Evolutionary conservation across 148 eudicot genomes (phyloP), one percentile per base, ranked within the genome.

Genomic region (Dysphania ambrosioides): DNA sequence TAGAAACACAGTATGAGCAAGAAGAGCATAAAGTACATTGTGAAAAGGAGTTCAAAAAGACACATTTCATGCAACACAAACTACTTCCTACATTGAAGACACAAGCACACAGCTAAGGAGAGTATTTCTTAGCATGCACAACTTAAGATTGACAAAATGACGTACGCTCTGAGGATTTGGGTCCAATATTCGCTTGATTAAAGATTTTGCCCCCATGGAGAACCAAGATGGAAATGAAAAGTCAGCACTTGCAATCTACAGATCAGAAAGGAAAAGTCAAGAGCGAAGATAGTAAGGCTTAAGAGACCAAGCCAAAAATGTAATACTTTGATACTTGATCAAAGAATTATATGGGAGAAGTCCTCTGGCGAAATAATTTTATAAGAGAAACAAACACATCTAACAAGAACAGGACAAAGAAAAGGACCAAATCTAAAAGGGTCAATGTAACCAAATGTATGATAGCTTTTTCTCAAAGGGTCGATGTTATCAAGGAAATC

Each of bases 151-250:
- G 63, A n/a, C 51, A 67, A 3, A 60, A 63, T 56, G 59, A 81
- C 91, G 78, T 78, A 95, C 98, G 27, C 89, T 92, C 84, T 87
- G 86, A 82, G 98, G 93, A 80, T 90, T 92, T 53, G 98, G 97
- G 73, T 95, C 93, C 75, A 95, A 80, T 68, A 92, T 95, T 71
- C 82, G 87, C 59, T 89, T 85, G 77, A 95, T 92, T 77, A 95
- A 82, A 72, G 91, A 86, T 80, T 89, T 95, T 66, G 97, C 97
- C 59, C 92, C 97, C 35, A 85, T 81, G 18, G 98, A 89, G 85
- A 95, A 95, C 97, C 93, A 95, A 27, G 96, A 85, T 31, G 98
- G 98, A 76, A 88, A 92, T 42, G 91, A 82, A 81, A 87, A 95
- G 5, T 92, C 92, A n/a, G 97, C 97, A 79, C 79, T 84, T 29